A percentile compares a stretch with the other conserved stretches of the same genome.
These are phyloP conservation scores for Diaporthe velutina DNA, from an alignment of 2,329 filamentous ascomycete genomes.

Conservation along the genomic window DNA sequence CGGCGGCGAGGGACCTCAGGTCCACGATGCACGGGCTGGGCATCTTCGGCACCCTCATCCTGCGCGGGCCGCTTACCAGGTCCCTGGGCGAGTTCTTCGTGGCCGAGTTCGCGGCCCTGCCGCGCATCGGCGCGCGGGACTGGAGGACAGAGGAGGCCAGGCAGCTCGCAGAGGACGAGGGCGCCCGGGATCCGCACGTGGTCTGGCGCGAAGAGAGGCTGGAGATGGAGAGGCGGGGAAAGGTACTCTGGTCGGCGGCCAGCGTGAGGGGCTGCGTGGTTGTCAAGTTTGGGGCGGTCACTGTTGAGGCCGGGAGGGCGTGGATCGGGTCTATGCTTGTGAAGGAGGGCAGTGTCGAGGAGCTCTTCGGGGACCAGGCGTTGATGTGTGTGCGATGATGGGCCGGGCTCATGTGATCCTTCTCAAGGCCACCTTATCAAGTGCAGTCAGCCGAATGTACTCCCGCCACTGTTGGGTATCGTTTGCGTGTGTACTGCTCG, in stretches of 20 bases:
- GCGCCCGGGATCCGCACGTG: slow-evolving; percentile 57
- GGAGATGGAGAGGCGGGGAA: slow-evolving; percentile 67
- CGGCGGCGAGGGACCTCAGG: slow-evolving; percentile 54
- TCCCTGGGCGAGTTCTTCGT: slow-evolving; percentile 80
- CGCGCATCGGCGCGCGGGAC: slow-evolving; percentile 85
- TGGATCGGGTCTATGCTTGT: slow-evolving; percentile 85
- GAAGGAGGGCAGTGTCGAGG: slow-evolving; percentile 78
- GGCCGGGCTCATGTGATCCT: neutral
- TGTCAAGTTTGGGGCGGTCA: slow-evolving; percentile 89
- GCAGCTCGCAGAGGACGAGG: slow-evolving; percentile 51
- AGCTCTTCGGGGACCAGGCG: slow-evolving; percentile 83
- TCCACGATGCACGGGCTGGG: slow-evolving; percentile 81
- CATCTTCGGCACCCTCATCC: slow-evolving; percentile 86
- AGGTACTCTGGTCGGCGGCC: slow-evolving; percentile 86
- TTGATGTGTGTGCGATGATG: slow-evolving; percentile 77
- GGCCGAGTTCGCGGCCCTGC: slow-evolving; percentile 80
- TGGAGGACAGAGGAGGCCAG: slow-evolving; percentile 71
- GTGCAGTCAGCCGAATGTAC: neutral
- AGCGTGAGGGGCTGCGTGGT: slow-evolving; percentile 85
- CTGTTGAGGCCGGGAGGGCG: slow-evolving; percentile 82
- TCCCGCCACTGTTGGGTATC: no score
- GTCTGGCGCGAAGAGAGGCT: slow-evolving; percentile 69
- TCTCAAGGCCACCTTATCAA: neutral
- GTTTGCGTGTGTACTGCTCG: neutral
- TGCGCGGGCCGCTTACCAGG: slow-evolving; percentile 79